Base-by-base conservation (phyloP, 176 grass and related monocot genomes). In the Cenchrus fungigraminus region DNA sequence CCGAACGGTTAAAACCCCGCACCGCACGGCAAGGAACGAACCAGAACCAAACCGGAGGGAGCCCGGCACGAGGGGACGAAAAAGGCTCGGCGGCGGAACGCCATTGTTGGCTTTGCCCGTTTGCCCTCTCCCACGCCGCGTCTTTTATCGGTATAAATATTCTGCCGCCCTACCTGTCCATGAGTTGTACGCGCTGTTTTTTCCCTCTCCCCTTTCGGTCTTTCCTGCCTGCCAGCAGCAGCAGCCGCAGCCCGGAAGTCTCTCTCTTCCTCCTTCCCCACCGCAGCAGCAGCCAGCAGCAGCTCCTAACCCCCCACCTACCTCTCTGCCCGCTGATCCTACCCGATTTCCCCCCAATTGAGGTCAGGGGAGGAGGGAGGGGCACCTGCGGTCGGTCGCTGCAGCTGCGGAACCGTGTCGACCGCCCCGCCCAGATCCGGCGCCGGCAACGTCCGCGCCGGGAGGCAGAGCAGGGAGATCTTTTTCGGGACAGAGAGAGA, bases 141-240 rank as follows among this genome's bases (percentile, higher is more conserved):
- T 68, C 22, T 68, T 76, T 53, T 73, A 29, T 54, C 44, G 4
- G 81, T 76, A 91, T 87, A 91, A 87, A 91, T 84, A 87, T 81
- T 87, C 70, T 11, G 82, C 51, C 34, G 71, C 49, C 43, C 52
- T 25, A 25, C 25, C 25, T 82, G 82, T 82, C 86, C 78, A 73
- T 87, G 76, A 84, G 63, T 80, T 77, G 71, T 84, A 80, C 74
- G 22, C 78, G 14, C 42, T 62, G 19, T 49, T 55, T 42, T 68
- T 77, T 53, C 1, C 29, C 37, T 14, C 6, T 6, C 2, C 3
- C 22, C 28, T 12, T 76, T 76, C 37, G 3, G 3, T 44, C 60
- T 17, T 57, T 19, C 54, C 54, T 57, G 54, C 54, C 59, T 11
- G 59, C 59, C 59, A 62, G 59, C 58, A 25, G 37, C 37, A 4